phyloP scores from a whole-genome alignment of 345 rosid genomes.

The Eucalyptus albens region DNA sequence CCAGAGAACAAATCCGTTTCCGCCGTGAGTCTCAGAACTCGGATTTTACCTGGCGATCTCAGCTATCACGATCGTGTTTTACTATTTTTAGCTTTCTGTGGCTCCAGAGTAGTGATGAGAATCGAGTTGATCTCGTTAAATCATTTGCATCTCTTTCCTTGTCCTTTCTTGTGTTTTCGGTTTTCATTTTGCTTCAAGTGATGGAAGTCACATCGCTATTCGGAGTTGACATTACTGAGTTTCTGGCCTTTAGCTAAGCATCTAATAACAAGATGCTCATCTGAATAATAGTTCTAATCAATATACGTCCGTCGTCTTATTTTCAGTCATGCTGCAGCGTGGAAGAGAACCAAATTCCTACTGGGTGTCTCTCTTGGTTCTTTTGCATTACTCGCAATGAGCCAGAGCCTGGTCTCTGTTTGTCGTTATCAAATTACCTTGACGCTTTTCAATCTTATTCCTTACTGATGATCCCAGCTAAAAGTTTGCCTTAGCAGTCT shows the following conservation, averaged over 20 bases:
- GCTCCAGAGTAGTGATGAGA: background rate
- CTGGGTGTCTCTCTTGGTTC: background rate
- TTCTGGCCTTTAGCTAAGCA: background rate
- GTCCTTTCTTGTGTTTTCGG: background rate
- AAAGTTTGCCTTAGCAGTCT: background rate
- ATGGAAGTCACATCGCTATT: background rate
- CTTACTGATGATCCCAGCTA: background rate
- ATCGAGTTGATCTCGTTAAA: background rate
- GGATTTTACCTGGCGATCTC: background rate
- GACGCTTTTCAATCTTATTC: background rate
- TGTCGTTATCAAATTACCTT: accelerated
- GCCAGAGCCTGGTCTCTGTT: background rate
- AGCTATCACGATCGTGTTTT: background rate
- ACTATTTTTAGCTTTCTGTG: background rate
- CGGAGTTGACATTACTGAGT: background rate
- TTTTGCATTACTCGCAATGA: background rate
- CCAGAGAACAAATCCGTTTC: background rate
- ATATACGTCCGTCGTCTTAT: too few relatives aligned
- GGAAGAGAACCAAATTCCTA: background rate
- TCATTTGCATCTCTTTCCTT: background rate
- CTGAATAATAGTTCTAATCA: background rate
- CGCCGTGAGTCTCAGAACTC: background rate
- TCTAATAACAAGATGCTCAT: background rate
- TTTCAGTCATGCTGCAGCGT: background rate
- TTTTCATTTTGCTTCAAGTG: background rate